Evolutionary conservation across 495 filamentous ascomycete genomes (phyloP).

Genomic region (Penicillium longicatenatum): DNA sequence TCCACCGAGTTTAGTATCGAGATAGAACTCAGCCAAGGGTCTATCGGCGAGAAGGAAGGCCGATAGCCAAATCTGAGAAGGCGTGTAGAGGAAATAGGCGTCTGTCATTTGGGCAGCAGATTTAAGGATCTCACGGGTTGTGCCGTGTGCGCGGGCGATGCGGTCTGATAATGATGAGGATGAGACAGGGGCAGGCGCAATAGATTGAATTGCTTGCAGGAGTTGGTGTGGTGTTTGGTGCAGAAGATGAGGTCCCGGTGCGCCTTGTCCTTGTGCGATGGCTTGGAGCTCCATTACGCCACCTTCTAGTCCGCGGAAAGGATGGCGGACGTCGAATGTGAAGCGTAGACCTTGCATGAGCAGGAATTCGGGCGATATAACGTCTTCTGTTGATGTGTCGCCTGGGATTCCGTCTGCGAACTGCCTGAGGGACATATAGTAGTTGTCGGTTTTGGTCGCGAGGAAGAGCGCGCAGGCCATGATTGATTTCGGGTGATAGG

Average conservation of each 20-base stretch:
- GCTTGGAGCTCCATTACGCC: constrained; percentile 80
- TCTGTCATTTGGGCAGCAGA: constrained; percentile 83
- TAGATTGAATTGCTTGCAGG: constrained; percentile 28
- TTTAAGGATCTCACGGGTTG: constrained; percentile 72
- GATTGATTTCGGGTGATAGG: constrained; percentile 86
- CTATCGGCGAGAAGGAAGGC: constrained; percentile 74
- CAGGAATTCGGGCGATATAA: constrained; percentile 87
- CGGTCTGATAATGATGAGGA: constrained; percentile 42
- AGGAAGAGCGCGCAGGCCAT: constrained; percentile 87
- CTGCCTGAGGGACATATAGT: constrained; percentile 69
- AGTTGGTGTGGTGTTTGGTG: constrained; percentile 42
- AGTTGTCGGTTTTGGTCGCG: constrained; percentile 86
- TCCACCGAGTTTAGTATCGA: constrained; percentile 66
- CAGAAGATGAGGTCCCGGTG: constrained; percentile 38
- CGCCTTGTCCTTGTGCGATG: constrained; percentile 54
- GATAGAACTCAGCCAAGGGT: constrained; percentile 69
- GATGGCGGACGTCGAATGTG: constrained; percentile 89
- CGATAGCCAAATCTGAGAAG: constrained; percentile 88
- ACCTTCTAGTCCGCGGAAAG: constrained; percentile 83
- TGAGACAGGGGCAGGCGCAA: constrained; percentile 27
- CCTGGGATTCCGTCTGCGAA: constrained; percentile 64
- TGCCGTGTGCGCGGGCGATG: constrained; percentile 67
- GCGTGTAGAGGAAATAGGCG: constrained; percentile 94
- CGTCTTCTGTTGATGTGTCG: constrained; percentile 65
- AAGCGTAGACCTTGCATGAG: constrained; percentile 92